Evolutionary conservation across 371 early-diverging fungal genomes (phyloP), one percentile per base, ranked within the genome.

Genomic region (Mucor circinelloides): DNA sequence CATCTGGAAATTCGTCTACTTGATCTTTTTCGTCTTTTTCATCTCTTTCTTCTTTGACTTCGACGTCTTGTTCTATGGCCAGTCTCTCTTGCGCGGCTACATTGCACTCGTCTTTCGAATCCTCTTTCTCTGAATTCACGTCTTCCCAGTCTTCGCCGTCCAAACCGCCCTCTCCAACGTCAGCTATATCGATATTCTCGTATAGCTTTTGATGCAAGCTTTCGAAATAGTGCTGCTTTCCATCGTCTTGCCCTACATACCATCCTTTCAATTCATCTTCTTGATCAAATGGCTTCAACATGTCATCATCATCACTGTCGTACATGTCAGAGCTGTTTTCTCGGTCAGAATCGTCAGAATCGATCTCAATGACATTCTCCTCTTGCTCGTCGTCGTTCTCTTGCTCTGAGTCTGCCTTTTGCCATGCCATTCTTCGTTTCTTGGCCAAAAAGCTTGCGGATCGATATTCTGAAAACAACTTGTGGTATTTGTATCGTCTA

Each of bases 361-460:
- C 32, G 28, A 19, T 32, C 2, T 58, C 58, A 23, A 50, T 28
- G 15, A 27, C 28, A 12, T n/a, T 6, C 19, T 59, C 54, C 38
- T 66, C 60, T 17, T n/a, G n/a, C n/a, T 60, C 54, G 0, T 59
- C 36, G 1, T 66, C 25, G n/a, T 38, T 32, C 5, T 28, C 19
- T 42, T 55, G 10, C 30, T 32, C 32, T 10, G 28, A 21, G 19
- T 40, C 17, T 36, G 5, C 25, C 48, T n/a, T 40, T 42, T 17
- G 25, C 54, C 40, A 57, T 9, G 9, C 12, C 44, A 27, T 21
- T 42, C 50, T 25, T 61, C 40, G 21, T 56, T 57, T 58, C 15
- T 65, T 70, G 2, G 66, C 61, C 21, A 66, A 23, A 15, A 48
- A 62, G 19, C 61, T 70, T 9, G 38, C 48, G 4, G 65, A 50